These are phyloP conservation scores for Ceratocystis eucalypticola DNA, from an alignment of 2,329 filamentous ascomycete genomes.

Conservation along the genomic window DNA sequence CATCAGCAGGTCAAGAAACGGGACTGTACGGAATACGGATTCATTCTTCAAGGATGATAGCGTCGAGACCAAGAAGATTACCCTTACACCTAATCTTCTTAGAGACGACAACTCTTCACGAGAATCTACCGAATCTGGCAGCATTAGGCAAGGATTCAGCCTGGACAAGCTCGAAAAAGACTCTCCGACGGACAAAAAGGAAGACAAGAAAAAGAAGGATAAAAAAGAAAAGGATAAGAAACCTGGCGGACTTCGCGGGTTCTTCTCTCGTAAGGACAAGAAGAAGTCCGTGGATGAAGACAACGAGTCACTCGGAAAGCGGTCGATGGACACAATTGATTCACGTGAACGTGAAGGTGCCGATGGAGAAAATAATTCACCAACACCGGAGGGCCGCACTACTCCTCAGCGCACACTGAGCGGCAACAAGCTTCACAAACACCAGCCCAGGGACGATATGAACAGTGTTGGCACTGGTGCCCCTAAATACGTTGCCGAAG, in stretches of 20 bases:
- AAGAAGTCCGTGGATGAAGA: constrained; percentile 44
- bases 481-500: constrained; percentile 23
- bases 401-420: constrained; percentile 39
- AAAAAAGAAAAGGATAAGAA: constrained; percentile 60
- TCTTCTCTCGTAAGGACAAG: constrained; percentile 51
- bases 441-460: constrained; percentile 36
- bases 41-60: constrained; percentile 96
- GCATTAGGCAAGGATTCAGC: constrained; percentile 47
- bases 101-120: constrained; percentile 58
- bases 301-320: constrained; percentile 38
- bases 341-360: constrained; percentile 9
- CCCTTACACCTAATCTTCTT: constrained; percentile 80
- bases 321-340: constrained; percentile 19
- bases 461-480: constrained; percentile 28
- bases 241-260: constrained; percentile 42
- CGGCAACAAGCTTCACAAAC: constrained; percentile 56
- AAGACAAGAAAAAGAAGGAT: constrained; percentile 62
- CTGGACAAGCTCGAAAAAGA: constrained; percentile 53
- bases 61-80: constrained; percentile 93
- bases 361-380: constrained; percentile 14
- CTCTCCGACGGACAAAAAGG: constrained; percentile 47
- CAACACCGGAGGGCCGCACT: constrained; percentile 29
- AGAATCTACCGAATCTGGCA: constrained; percentile 39
- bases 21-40: constrained; percentile 79
- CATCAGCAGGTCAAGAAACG: constrained; percentile 59